Evolutionary conservation across 140 eudicot genomes (phyloP).

Genomic region (Flaveria floridana): DNA sequence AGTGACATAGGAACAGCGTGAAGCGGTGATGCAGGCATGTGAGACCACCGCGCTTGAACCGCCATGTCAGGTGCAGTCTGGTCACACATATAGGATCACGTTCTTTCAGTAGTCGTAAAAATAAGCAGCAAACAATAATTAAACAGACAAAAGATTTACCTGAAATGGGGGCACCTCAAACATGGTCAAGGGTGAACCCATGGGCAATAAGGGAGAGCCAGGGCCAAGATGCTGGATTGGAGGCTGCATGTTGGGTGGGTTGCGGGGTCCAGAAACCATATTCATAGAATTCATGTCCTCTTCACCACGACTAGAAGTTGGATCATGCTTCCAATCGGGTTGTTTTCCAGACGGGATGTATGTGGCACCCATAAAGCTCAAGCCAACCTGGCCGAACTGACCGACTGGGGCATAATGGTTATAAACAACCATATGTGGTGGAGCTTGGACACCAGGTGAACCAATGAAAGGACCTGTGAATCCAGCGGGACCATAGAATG

Average conservation of each 20-base stretch:
- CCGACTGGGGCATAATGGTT: constrained; percentile 96
- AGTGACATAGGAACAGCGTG: constrained; percentile 56
- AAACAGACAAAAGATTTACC: constrained; percentile 42
- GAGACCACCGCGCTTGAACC: constrained; percentile 73
- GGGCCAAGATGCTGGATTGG: constrained; percentile 78
- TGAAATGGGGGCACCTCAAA: constrained; percentile 80
- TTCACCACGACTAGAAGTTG: constrained; percentile 60
- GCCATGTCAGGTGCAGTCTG: constrained; percentile 77
- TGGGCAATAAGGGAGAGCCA: constrained; percentile 74
- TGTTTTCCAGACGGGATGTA: constrained; percentile 89
- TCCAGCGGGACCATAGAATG: constrained; percentile 86
- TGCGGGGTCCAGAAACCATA: constrained; percentile 58
- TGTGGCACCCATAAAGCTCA: constrained; percentile 95
- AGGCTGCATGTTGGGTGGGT: constrained; percentile 51
- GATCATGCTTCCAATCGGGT: constrained; percentile 91
- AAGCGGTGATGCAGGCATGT: constrained; percentile 63
- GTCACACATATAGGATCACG: constrained; percentile 11
- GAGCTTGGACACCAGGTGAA: constrained; percentile 80
- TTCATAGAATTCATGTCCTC: constrained; percentile 53
- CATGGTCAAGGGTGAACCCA: constrained; percentile 81
- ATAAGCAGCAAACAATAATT: background rate
- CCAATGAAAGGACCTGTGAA: constrained; percentile 79
- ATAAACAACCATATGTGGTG: constrained; percentile 93
- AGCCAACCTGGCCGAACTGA: constrained; percentile 97
- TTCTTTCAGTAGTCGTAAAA: constrained; percentile 1